Evolutionary conservation across 164 flowering plant species (phyloP).

Genomic region (Vitis cinerea): DNA sequence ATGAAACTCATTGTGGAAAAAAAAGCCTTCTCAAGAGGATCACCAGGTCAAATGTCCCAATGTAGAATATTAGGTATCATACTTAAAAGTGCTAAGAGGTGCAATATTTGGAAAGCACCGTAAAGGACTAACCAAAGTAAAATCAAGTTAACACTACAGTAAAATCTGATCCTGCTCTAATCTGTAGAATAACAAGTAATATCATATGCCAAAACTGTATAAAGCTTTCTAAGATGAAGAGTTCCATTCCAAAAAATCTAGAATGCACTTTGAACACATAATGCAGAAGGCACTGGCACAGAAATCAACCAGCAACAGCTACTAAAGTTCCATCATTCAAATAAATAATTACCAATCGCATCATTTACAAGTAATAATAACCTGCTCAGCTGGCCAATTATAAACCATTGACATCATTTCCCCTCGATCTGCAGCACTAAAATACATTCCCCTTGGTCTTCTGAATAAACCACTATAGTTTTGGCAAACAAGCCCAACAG

Average conservation of each 20-base stretch:
- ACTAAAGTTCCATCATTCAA: not conserved
- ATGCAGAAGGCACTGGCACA: not conserved
- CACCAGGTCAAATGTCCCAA: too few relatives aligned
- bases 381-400: slow-evolving; percentile 99
- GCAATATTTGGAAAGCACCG: too few relatives aligned
- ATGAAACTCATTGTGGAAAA: too few relatives aligned
- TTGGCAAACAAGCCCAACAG: slow-evolving; percentile 97
- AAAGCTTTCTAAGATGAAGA: not conserved
- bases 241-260: not conserved
- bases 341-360: not conserved
- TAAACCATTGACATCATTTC: slow-evolving; percentile 99
- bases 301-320: not conserved
- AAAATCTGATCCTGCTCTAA: too few relatives aligned
- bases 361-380: slow-evolving; percentile 14
- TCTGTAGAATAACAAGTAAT: too few relatives aligned
- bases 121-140: too few relatives aligned
- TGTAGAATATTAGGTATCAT: too few relatives aligned
- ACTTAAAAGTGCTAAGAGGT: too few relatives aligned
- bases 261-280: too few relatives aligned
- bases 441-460: slow-evolving; percentile 98
- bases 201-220: too few relatives aligned
- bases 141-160: too few relatives aligned
- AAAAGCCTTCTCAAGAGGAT: too few relatives aligned
- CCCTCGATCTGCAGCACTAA: slow-evolving; percentile 93
- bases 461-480: slow-evolving; percentile 93